Conservation (phyloP, 176 grass and related monocot species). For the Tillandsia leiboldiana region DNA sequence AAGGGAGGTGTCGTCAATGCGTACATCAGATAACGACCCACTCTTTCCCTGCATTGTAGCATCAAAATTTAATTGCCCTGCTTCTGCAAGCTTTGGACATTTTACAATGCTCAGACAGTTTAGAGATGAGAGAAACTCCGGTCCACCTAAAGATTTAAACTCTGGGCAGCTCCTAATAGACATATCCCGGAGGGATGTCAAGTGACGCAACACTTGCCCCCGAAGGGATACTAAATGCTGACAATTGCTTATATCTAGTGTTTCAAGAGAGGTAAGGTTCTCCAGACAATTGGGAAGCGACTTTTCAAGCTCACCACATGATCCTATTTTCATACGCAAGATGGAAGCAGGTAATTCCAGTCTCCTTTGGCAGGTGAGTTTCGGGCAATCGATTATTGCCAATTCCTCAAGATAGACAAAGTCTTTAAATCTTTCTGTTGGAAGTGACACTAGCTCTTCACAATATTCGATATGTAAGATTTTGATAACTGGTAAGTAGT, state of each 20-base stretch:
- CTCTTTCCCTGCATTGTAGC: not conserved
- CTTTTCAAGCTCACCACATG: constrained; percentile 14
- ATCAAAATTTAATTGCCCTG: not conserved
- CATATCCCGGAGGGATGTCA: constrained; percentile 2
- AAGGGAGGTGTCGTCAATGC: constrained; percentile 9
- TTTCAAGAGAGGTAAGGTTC: constrained; percentile 8
- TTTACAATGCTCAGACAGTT: not conserved
- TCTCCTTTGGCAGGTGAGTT: not conserved
- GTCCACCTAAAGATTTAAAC: constrained; percentile 3
- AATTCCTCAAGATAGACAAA: constrained; percentile 13
- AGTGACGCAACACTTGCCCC: constrained; percentile 1
- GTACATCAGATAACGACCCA: not conserved
- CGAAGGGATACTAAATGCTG: constrained; percentile 13
- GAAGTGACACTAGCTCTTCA: not conserved
- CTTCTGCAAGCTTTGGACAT: constrained; percentile 13
- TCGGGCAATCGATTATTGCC: constrained; percentile 10
- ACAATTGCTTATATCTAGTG: constrained; percentile 1
- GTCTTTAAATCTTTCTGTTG: constrained; percentile 2
- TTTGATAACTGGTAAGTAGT: constrained; percentile 2
- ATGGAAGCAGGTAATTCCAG: constrained; percentile 23
- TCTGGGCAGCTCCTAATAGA: not conserved
- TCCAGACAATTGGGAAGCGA: constrained; percentile 7
- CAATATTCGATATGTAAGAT: not conserved
- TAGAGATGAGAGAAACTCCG: not conserved
- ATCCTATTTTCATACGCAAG: constrained; percentile 7